Base-by-base conservation (phyloP, 2,329 filamentous ascomycete genomes). In the Penicillium sumatraense region DNA sequence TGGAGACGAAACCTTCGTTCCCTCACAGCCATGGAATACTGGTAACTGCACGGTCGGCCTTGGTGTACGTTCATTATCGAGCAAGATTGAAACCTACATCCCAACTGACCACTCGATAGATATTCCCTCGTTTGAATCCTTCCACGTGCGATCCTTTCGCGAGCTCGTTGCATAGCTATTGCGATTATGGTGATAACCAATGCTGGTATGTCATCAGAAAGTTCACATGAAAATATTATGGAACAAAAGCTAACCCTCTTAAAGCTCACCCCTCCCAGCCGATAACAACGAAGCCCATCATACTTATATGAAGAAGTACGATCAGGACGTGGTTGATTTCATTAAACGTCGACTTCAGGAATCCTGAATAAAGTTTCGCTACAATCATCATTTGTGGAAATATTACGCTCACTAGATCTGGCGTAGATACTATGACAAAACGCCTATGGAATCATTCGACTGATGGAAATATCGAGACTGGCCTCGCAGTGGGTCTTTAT, bases 311-410 rank as follows among this genome's bases (percentile, higher is more conserved):
- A 27, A 40, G 1, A 60, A 59, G 16, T 59, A 62, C 13, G 51
- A 59, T 16, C 55, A 62, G 38, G 41, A 51, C 8, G 60, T 58
- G n/a, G 58, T 62, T 11, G 53, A 61, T 21, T 62, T 61, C n/a
- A 59, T 60, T 23, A 53, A 59, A 42, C 3, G n/a, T 1, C 52
- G 59, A 18, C 23, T 61, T n/a, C n/a, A n/a, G 13, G 23, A 42
- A n/a, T 35, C 26, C 5, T 46, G 13, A 31, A 13, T 2, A 5
- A 38, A 21, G 14, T 18, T 20, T 20, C 33, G n/a, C 29, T 31
- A 31, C n/a, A 31, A 31, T 31, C n/a, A n/a, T n/a, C n/a, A n/a
- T n/a, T n/a, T n/a, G n/a, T n/a, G n/a, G n/a, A n/a, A n/a, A n/a
- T n/a, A n/a, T n/a, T n/a, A n/a, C n/a, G n/a, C n/a, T n/a, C n/a